These are phyloP conservation scores for Kurtzmaniella cleridarum DNA, from an alignment of 805 yeast species.

Conservation along the genomic window DNA sequence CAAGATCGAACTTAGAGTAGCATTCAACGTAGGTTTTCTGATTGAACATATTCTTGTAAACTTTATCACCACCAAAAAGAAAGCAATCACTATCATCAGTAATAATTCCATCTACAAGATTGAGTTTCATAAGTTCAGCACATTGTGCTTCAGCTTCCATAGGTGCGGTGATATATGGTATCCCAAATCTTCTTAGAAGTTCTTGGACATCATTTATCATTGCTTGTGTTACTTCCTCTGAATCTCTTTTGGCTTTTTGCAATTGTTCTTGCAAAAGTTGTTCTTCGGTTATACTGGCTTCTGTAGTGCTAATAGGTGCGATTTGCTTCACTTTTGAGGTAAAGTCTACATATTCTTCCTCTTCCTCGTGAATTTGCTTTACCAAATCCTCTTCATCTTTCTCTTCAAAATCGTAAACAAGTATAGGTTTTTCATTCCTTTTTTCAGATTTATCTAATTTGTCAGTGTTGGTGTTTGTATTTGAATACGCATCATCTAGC, in stretches of 20 bases:
- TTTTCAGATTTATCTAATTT: conserved; percentile 6
- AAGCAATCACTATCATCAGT: conserved; percentile 98
- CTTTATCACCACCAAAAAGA: conserved; percentile 77
- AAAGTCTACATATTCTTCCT: conserved; percentile 64
- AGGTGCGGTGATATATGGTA: conserved; percentile 93
- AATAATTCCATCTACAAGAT: conserved; percentile 86
- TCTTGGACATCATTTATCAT: conserved; percentile 94
- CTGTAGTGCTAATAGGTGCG: conserved; percentile 12
- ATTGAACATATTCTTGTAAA: conserved; percentile 91
- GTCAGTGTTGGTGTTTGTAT: conserved; percentile 5
- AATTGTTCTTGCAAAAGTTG: conserved; percentile 54
- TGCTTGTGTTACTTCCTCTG: conserved; percentile 81
- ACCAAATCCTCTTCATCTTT: conserved; percentile 70
- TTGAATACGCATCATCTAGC: conserved; percentile 11
- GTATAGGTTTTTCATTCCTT: conserved; percentile 12
- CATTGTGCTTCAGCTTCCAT: conserved; percentile 99
- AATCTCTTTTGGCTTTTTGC: conserved; percentile 69
- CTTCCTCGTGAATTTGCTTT: conserved; percentile 63
- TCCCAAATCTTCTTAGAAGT: conserved; percentile 78
- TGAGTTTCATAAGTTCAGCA: conserved; percentile 65
- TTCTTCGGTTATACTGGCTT: conserved; percentile 40
- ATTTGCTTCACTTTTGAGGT: conserved; percentile 26
- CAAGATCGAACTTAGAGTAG: conserved; percentile 58
- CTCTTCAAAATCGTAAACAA: conserved; percentile 67
- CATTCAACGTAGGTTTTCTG: conserved; percentile 90